These are phyloP conservation scores for Periconia digitata DNA, from an alignment of 2,329 filamentous ascomycete species.

Conservation along the genomic window DNA sequence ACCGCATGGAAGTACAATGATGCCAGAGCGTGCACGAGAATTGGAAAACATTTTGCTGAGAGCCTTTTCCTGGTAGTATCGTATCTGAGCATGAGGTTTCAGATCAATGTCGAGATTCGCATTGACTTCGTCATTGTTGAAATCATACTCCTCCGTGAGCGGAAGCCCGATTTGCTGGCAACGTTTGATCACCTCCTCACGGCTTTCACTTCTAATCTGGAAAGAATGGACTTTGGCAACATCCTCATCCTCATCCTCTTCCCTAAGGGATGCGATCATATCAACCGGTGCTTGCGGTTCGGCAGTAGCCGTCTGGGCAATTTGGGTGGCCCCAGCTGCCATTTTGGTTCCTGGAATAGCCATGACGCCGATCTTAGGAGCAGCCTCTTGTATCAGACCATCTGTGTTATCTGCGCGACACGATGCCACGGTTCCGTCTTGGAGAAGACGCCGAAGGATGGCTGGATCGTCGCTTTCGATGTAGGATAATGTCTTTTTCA, in stretches of 20 bases:
- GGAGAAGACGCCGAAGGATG: constrained; percentile 82
- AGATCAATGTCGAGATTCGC: constrained; percentile 92
- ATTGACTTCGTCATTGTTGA: constrained; percentile 86
- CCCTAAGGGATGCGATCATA: constrained; percentile 66
- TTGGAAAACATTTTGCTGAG: constrained; percentile 99
- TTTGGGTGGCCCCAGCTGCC: constrained; percentile 81
- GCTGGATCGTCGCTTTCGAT: constrained; percentile 88
- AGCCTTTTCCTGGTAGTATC: constrained; percentile 95
- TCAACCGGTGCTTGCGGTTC: constrained; percentile 50
- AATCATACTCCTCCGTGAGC: constrained; percentile 95
- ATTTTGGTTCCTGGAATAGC: constrained; percentile 95
- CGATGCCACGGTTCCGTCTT: constrained; percentile 78
- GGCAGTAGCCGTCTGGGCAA: constrained; percentile 41
- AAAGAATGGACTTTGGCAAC: constrained; percentile 90
- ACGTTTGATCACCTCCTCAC: constrained; percentile 85
- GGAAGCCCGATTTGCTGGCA: constrained; percentile 86
- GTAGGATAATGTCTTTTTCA: constrained; percentile 93
- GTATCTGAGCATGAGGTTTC: constrained; percentile 84
- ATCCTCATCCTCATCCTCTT: constrained; percentile 81
- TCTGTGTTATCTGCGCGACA: constrained; percentile 74
- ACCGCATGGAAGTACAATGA: constrained; percentile 94
- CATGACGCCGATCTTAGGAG: constrained; percentile 81
- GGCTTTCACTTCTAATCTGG: constrained; percentile 78
- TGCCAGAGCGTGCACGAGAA: constrained; percentile 92
- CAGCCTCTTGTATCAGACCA: constrained; percentile 74